Evolutionary conservation across 2,329 filamentous ascomycete genomes (phyloP).

Genomic region (Fusarium sp.): DNA sequence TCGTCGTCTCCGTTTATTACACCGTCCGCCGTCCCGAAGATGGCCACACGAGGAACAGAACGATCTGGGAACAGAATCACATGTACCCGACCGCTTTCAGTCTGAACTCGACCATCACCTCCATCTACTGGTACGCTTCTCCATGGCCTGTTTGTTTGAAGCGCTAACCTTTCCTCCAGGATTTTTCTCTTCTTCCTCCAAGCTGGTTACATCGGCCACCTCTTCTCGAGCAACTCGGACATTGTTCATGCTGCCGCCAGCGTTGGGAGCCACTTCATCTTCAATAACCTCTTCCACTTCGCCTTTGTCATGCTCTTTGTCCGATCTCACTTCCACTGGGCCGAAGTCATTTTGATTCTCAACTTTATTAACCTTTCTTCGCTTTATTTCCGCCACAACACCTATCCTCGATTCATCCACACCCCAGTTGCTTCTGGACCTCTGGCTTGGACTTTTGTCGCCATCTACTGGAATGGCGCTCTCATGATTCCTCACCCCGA

Average conservation of each 20-base stretch:
- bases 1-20: slow-evolving; percentile 78
- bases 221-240: slow-evolving; percentile 72
- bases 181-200: slow-evolving; percentile 77
- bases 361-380: slow-evolving; percentile 83
- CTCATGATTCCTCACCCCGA: slow-evolving; percentile 76
- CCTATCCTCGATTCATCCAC: slow-evolving; percentile 77
- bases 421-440: slow-evolving; percentile 77
- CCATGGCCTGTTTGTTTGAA: background rate
- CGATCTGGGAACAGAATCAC: slow-evolving; percentile 78
- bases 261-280: slow-evolving; percentile 83
- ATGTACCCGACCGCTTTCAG: slow-evolving; percentile 75
- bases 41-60: slow-evolving; percentile 64
- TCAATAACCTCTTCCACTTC: slow-evolving; percentile 84
- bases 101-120: slow-evolving; percentile 68
- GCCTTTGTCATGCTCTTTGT: slow-evolving; percentile 86
- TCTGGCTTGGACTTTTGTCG: slow-evolving; percentile 83
- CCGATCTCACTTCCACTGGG: slow-evolving; percentile 74
- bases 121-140: slow-evolving; percentile 74
- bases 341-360: slow-evolving; percentile 76
- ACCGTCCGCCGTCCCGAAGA: slow-evolving; percentile 69
- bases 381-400: slow-evolving; percentile 81
- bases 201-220: slow-evolving; percentile 74
- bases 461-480: slow-evolving; percentile 88
- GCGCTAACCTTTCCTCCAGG: slow-evolving; percentile 53
- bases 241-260: slow-evolving; percentile 74